A percentile compares a stretch with the other conserved stretches of the same genome.
Evolutionary conservation across 1,139 yeast species (phyloP).

Genomic region (Candida neerlandica): DNA sequence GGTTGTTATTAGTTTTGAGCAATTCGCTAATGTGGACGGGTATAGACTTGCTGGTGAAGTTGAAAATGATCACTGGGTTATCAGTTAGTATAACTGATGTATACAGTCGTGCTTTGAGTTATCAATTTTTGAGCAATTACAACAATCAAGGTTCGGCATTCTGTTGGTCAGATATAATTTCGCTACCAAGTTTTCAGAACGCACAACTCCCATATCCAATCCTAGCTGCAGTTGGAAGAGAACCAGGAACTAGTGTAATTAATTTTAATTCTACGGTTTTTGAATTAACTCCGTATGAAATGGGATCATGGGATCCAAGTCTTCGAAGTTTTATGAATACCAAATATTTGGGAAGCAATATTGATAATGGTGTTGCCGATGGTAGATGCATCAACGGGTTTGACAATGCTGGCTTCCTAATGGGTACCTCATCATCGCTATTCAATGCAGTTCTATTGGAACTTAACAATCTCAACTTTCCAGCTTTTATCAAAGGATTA

Average conservation of each 20-base stretch:
- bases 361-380: constrained; percentile 31
- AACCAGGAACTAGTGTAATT: constrained; percentile 36
- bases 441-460: constrained; percentile 46
- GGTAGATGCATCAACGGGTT: constrained; percentile 61
- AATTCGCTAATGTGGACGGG: constrained; percentile 20
- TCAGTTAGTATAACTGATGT: constrained; percentile 35
- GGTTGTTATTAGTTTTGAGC: constrained; percentile 3
- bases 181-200: constrained; percentile 29
- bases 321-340: constrained; percentile 32
- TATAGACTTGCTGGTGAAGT: constrained; percentile 28
- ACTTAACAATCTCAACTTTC: constrained; percentile 6
- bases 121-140: constrained; percentile 35
- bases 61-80: constrained; percentile 35
- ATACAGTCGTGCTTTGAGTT: constrained; percentile 44
- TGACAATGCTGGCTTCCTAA: constrained; percentile 75
- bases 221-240: constrained; percentile 41
- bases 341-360: constrained; percentile 43
- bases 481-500: constrained; percentile 33
- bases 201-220: constrained; percentile 47
- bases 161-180: constrained; percentile 33
- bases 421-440: constrained; percentile 79
- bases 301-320: constrained; percentile 50
- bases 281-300: constrained; percentile 44
- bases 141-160: constrained; percentile 27
- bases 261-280: constrained; percentile 43